A percentile compares a stretch with the other conserved stretches of the same genome.
phyloP scores from a whole-genome alignment of 768 basidiomycete genomes.

The Tulasnella sp. region DNA sequence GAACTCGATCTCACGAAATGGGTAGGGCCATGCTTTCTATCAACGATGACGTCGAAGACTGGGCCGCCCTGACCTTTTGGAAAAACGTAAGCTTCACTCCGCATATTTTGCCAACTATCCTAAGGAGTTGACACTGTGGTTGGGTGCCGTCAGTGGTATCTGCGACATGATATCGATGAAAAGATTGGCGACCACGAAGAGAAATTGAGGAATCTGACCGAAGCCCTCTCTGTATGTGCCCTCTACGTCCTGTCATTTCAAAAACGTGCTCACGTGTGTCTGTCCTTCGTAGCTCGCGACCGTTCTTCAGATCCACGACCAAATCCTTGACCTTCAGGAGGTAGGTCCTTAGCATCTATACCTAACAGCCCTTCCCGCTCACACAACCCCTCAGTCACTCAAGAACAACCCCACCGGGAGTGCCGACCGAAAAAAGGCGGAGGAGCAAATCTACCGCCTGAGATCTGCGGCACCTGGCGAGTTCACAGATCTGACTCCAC shows the following conservation, averaged over 20 bases:
- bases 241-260: neutral
- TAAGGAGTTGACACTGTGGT: neutral
- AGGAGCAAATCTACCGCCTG: neutral
- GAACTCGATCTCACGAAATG: neutral
- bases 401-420: neutral
- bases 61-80: neutral
- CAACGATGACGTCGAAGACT: neutral
- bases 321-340: neutral
- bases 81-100: neutral
- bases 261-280: neutral
- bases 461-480: neutral
- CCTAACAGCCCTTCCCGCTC: neutral
- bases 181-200: neutral
- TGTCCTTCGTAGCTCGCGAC: neutral
- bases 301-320: neutral
- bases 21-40: neutral
- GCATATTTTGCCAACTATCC: neutral
- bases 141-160: neutral
- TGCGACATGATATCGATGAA: neutral
- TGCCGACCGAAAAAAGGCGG: neutral
- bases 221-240: neutral
- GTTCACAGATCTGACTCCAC: neutral
- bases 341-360: neutral
- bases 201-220: neutral
- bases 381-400: neutral